Base-by-base conservation (phyloP, 2,329 filamentous ascomycete genomes). In the Cladosporium sp. region DNA sequence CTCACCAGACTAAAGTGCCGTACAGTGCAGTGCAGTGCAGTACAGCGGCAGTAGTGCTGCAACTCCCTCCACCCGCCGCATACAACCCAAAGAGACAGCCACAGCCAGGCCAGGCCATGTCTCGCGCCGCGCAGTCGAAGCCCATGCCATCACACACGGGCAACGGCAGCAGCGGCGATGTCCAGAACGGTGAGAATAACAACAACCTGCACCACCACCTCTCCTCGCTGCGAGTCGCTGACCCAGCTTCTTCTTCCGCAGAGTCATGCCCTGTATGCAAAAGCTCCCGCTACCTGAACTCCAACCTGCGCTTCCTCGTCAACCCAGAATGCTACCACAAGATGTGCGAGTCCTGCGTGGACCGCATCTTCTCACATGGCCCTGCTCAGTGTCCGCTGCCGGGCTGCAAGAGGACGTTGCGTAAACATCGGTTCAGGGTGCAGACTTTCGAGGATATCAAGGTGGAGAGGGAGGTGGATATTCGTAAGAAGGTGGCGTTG, bases 281-380 rank as follows among this genome's bases (percentile, higher is more conserved):
- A 81, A 96, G 93, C 67, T 92, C 92, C 67, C 92, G 93, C 70
- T 98, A 98, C 83, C 90, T 98, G 74, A 97, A 97, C 83, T 89
- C 89, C 68, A 90, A 93, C 81, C 93, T 99, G 87, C 87, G 90
- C 70, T 98, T 99, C 81, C 90, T 95, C 73, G 93, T 99, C 82
- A 97, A 98, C 78, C 92, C 94, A 10, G 93, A 96, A 84, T 99
- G 95, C 86, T 99, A 99, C 84, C 95, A 99, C 84, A 92, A 92
- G 72, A 98, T 99, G 92, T 99, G 95, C 84, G 90, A 92, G 78
- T 93, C 92, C 66, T 99, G 95, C 82, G 93, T 98, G 51, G 91
- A 94, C 79, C 91, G 94, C 65, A 92, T 98, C 73, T 99, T 98
- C 85, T 91, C 90, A 41, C 89, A 92, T 65, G 95, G 95, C 0